phyloP scores from a whole-genome alignment of 306 rosid genomes.

The Fragaria nilgerrensis region DNA sequence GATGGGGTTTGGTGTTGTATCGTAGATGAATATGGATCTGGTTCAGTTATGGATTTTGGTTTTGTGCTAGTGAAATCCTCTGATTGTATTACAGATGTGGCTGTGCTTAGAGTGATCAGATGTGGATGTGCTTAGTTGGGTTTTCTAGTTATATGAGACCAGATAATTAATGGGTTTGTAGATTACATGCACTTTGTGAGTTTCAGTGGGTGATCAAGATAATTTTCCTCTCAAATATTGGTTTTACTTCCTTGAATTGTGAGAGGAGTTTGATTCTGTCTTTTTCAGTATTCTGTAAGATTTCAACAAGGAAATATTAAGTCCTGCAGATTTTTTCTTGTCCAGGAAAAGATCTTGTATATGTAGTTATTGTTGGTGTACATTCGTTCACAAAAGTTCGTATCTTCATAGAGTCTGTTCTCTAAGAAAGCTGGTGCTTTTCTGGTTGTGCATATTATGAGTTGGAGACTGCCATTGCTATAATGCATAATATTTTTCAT shows the following conservation, averaged over 20 bases:
- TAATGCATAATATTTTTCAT: neutral
- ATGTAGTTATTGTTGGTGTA: neutral
- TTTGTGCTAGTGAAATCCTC: conserved; percentile 22
- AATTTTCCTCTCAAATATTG: neutral
- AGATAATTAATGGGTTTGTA: conserved; percentile 21
- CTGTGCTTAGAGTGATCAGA: neutral
- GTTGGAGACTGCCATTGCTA: neutral
- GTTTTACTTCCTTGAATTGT: neutral
- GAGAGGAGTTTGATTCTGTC: neutral
- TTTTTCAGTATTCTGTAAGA: neutral
- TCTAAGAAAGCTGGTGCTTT: neutral
- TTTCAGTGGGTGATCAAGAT: neutral
- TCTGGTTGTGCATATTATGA: neutral
- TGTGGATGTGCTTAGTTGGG: neutral
- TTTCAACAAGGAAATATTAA: neutral
- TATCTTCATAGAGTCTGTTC: neutral
- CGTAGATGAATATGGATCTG: conserved; percentile 42
- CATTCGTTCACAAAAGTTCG: neutral
- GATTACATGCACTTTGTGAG: conserved; percentile 4
- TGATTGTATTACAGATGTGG: neutral
- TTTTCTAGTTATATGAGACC: neutral
- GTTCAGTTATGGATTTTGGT: conserved; percentile 21
- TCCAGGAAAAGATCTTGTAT: neutral
- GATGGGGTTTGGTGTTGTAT: conserved; percentile 19
- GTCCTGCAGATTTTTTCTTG: neutral